Base-by-base conservation (phyloP, 805 yeast species). In the Jamesozyma lodderae region DNA sequence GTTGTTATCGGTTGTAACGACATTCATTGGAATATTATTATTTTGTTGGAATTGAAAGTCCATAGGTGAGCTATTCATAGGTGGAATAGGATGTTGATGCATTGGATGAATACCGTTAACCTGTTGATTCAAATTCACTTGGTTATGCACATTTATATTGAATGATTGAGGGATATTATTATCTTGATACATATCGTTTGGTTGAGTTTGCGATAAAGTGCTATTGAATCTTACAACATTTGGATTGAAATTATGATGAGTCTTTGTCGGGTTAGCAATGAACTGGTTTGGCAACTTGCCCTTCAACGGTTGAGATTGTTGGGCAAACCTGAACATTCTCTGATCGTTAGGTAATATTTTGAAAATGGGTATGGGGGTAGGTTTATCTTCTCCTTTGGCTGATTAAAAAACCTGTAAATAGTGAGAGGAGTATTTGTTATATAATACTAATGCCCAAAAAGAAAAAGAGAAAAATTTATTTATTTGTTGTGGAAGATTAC, bases 261-360 rank as follows among this genome's bases (percentile, higher is more conserved):
- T n/a, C 48, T 65, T 60, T 7, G 64, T 59, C 11, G 54, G 48
- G 3, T 64, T 57, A 27, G 60, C 52, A 24, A 64, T 66, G 31
- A 64, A 60, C 43, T 65, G 68, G 41, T 61, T 62, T 17, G 69
- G 57, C 29, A 65, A 47, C 40, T 68, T 63, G 36, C 58, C 52
- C 41, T 67, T 63, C 45, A 60, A 46, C 26, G 54, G 56, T 30
- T 55, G 61, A 10, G 60, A 47, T 40, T 55, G 59, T 31, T 59
- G 62, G 16, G 57, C 62, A 37, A 58, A 45, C 49, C 62, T 55
- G 33, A 60, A 52, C 61, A 58, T 57, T 11, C 14, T 35, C 14
- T 27, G 31, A 24, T 24, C 38, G 11, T 30, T 8, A 13, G 29
- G 32, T 35, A 22, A 28, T 24, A 35, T 27, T 20, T 20, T 35